Evolutionary conservation across 306 rosid species (phyloP).

Genomic region (Cicer cuneatum): DNA sequence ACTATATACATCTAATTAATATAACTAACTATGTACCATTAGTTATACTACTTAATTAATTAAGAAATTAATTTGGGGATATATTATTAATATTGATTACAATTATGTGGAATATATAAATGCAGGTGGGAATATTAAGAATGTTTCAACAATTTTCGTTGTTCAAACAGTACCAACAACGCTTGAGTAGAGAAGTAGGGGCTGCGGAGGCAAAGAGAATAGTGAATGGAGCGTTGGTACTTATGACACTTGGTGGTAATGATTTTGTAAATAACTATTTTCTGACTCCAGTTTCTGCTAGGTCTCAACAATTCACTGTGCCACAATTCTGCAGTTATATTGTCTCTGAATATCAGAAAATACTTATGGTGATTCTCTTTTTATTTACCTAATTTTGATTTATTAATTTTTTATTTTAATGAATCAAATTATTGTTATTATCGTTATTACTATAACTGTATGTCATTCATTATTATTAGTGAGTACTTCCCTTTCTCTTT

Average conservation of each 20-base stretch:
- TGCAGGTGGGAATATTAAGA: slow-evolving; percentile 58
- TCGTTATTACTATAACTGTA: too few relatives aligned
- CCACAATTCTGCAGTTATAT: slow-evolving; percentile 55
- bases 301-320: slow-evolving; percentile 64
- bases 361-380: slow-evolving; percentile 47
- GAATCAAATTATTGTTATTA: too few relatives aligned
- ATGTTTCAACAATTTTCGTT: slow-evolving; percentile 52
- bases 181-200: slow-evolving; percentile 56
- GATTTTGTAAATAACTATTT: slow-evolving; percentile 77
- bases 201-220: slow-evolving; percentile 44
- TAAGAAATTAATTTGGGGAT: too few relatives aligned
- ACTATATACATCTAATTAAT: too few relatives aligned
- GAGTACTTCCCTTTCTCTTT: too few relatives aligned
- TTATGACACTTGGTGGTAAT: slow-evolving; percentile 71
- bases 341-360: slow-evolving; percentile 57
- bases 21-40: too few relatives aligned
- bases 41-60: too few relatives aligned
- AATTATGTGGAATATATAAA: too few relatives aligned
- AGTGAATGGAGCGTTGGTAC: slow-evolving; percentile 52
- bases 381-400: too few relatives aligned
- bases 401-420: too few relatives aligned
- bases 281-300: slow-evolving; percentile 46
- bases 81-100: too few relatives aligned
- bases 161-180: slow-evolving; percentile 54
- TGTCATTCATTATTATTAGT: too few relatives aligned